Conservation (phyloP, 2,329 filamentous ascomycete genomes). For the Zalaria obscura region DNA sequence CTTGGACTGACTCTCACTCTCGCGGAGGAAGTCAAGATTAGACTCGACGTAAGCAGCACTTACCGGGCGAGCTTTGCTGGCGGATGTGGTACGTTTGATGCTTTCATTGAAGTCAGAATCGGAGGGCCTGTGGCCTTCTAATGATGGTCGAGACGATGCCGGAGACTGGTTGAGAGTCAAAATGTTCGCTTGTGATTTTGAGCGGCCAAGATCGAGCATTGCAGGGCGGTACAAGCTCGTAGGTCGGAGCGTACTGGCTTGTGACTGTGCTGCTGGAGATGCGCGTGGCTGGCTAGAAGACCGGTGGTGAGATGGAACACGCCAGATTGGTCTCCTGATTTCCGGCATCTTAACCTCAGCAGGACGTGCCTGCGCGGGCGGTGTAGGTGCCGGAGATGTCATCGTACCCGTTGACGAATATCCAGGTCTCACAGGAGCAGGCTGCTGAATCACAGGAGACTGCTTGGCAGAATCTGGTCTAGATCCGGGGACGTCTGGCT, state of each 20-base stretch:
- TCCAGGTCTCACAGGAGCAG: slow-evolving; percentile 33
- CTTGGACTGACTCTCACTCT: slow-evolving; percentile 44
- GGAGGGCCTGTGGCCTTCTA: slow-evolving; percentile 56
- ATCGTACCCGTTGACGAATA: slow-evolving; percentile 67
- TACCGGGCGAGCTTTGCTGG: slow-evolving; percentile 55
- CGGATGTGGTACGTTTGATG: slow-evolving; percentile 45
- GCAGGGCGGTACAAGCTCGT: slow-evolving; percentile 22
- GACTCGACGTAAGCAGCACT: slow-evolving; percentile 68
- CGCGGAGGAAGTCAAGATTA: slow-evolving; percentile 68
- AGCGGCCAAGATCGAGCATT: slow-evolving; percentile 29
- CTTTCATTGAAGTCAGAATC: slow-evolving; percentile 46
- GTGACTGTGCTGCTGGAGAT: slow-evolving; percentile 21
- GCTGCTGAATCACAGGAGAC: slow-evolving; percentile 22
- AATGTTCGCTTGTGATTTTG: slow-evolving; percentile 35
- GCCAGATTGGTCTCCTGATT: slow-evolving; percentile 35
- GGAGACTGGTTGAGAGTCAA: slow-evolving; percentile 39
- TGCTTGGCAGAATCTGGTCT: slow-evolving; percentile 13
- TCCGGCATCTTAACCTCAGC: slow-evolving; percentile 21
- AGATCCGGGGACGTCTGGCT: background rate
- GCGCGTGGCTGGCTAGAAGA: slow-evolving; percentile 36
- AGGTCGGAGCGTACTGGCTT: slow-evolving; percentile 22
- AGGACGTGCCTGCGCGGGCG: slow-evolving; percentile 20
- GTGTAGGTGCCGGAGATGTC: slow-evolving; percentile 45
- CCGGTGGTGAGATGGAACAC: slow-evolving; percentile 36
- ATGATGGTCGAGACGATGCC: slow-evolving; percentile 49